A percentile compares a stretch with the other conserved stretches of the same genome.
Evolutionary conservation across 345 rosid species (phyloP).

Genomic region (Litchi chinensis): DNA sequence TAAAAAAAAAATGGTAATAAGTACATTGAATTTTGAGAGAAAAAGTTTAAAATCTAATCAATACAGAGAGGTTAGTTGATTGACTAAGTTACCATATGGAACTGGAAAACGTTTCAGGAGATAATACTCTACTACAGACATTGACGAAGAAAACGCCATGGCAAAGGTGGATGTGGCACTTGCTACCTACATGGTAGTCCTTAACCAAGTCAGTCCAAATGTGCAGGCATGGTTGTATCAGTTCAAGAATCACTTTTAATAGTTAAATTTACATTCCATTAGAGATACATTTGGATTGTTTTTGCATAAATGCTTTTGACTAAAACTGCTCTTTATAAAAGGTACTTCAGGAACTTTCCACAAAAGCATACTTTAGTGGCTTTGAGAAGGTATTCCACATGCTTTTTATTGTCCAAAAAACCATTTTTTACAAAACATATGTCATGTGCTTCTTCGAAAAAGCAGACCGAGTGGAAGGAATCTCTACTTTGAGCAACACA

Average conservation of each 20-base stretch:
- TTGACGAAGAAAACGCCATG: slow-evolving; percentile 48
- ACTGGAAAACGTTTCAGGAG: slow-evolving; percentile 52
- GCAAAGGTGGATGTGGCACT: slow-evolving; percentile 52
- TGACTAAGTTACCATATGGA: slow-evolving; percentile 41
- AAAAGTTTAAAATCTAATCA: not conserved
- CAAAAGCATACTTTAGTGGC: too few species aligned
- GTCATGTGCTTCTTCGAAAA: too few species aligned
- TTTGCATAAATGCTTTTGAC: too few species aligned
- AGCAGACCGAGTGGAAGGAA: too few species aligned
- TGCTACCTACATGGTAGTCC: slow-evolving; percentile 31
- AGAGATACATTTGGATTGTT: too few species aligned
- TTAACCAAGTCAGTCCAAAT: not conserved
- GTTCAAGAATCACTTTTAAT: not conserved
- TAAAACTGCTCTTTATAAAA: too few species aligned
- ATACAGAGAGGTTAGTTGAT: not conserved
- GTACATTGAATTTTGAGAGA: not conserved
- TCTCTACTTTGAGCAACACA: not conserved
- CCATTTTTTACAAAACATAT: too few species aligned
- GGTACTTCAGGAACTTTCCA: too few species aligned
- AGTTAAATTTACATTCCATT: not conserved
- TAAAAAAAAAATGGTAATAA: not conserved
- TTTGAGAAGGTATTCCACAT: too few species aligned
- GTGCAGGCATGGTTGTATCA: not conserved
- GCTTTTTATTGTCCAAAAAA: too few species aligned
- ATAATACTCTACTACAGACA: slow-evolving; percentile 50